phyloP scores from a whole-genome alignment of 1,284 basidiomycete genomes.

The Peniophora sp. region DNA sequence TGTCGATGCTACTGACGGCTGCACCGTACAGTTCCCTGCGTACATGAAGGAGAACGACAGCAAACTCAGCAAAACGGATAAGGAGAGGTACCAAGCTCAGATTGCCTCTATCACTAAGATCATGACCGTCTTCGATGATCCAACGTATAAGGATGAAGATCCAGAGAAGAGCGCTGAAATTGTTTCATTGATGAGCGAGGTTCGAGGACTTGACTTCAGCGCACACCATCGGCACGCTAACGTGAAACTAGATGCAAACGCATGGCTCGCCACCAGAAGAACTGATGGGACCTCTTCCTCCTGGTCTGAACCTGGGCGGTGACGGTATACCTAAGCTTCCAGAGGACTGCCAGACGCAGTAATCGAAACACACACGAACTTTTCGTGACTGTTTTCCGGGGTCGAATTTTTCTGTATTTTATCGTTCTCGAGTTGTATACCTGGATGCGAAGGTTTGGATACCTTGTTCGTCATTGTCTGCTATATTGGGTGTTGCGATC shows the following conservation, averaged over 20 bases:
- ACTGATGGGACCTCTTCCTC: slow-evolving; percentile 87
- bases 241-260: slow-evolving; percentile 61
- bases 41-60: slow-evolving; percentile 57
- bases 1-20: background rate
- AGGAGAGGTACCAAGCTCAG: slow-evolving; percentile 67
- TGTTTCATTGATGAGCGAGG: slow-evolving; percentile 72
- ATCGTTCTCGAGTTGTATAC: too few species aligned
- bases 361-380: too few species aligned
- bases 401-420: too few species aligned
- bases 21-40: slow-evolving; percentile 60
- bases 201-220: slow-evolving; percentile 24
- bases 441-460: too few species aligned
- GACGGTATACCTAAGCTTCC: slow-evolving; percentile 52
- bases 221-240: slow-evolving; percentile 3
- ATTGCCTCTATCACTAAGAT: slow-evolving; percentile 57
- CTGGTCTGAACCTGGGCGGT: slow-evolving; percentile 55
- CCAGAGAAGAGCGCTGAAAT: slow-evolving; percentile 45
- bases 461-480: too few species aligned
- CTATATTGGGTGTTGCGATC: too few species aligned
- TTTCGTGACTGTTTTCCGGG: too few species aligned
- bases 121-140: slow-evolving; percentile 67
- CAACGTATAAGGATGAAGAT: slow-evolving; percentile 58
- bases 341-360: slow-evolving; percentile 32
- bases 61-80: slow-evolving; percentile 53
- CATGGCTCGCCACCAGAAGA: slow-evolving; percentile 85